These are phyloP conservation scores for Endocalyx cinctus DNA, from an alignment of 2,329 filamentous ascomycete genomes.

Conservation along the genomic window DNA sequence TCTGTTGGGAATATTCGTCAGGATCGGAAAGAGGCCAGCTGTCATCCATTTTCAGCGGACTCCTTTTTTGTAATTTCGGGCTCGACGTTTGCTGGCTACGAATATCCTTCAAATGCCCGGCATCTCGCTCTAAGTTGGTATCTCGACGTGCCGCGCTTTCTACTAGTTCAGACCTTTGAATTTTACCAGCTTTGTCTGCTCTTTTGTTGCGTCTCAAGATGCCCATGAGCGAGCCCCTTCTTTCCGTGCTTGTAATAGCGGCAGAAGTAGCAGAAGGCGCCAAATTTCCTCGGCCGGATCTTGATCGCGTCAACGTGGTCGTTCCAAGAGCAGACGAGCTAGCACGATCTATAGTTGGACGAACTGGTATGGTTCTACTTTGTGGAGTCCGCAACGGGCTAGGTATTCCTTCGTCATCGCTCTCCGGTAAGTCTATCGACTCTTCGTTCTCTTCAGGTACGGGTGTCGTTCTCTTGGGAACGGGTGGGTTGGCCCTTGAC, in stretches of 20 bases:
- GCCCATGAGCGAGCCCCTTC: constrained; percentile 47
- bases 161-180: constrained; percentile 45
- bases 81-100: constrained; percentile 30
- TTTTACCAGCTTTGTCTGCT: constrained; percentile 42
- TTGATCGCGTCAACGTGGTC: constrained; percentile 19
- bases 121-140: constrained; percentile 55
- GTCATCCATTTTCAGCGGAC: constrained; percentile 31
- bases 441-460: constrained; percentile 43
- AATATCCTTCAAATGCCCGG: constrained; percentile 46
- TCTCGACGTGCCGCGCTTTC: constrained; percentile 60
- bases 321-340: constrained; percentile 24
- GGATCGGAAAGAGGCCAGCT: constrained; percentile 46
- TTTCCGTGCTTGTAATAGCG: constrained; percentile 25
- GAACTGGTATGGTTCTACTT: constrained; percentile 12
- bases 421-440: constrained; percentile 58
- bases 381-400: constrained; percentile 21
- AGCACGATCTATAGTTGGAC: constrained; percentile 11
- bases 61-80: constrained; percentile 44
- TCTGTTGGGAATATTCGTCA: no score
- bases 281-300: constrained; percentile 21
- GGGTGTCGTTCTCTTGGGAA: constrained; percentile 56
- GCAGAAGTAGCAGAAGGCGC: constrained; percentile 17
- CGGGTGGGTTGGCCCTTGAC: constrained; percentile 29
- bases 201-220: constrained; percentile 63
- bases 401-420: constrained; percentile 42